Base-by-base conservation (phyloP, 2,329 filamentous ascomycete genomes). In the Fusarium metavorans region DNA sequence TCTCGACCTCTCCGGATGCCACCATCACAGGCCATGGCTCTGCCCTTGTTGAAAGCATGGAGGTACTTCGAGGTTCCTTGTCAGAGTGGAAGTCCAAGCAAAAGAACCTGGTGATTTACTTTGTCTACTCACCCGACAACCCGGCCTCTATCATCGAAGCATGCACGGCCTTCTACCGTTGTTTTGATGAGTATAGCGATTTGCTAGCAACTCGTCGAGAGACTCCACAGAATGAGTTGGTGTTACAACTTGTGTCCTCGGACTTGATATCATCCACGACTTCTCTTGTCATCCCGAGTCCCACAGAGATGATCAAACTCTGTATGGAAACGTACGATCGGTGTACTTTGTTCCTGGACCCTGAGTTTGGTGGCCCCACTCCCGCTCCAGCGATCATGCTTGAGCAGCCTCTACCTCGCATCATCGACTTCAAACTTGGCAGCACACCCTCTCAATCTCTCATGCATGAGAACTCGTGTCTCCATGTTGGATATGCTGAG, bases 311-410 rank as follows among this genome's bases (percentile, higher is more conserved):
- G 76, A 84, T 86, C 52, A 88, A 85, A 65, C 85, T 95, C 18
- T 93, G 92, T 20, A 87, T 94, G 68, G 93, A 96, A 81, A 90
- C 93, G 3, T 97, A 96, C 77, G 93, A 95, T 79, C 91, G 94
- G 7, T 95, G 93, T 78, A 89, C 88, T 13, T 81, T 89, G 30
- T 89, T 79, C 54, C 70, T 78, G 7, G 71, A 69, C 16, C n/a
- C 70, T 3, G 77, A 79, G 30, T 72, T 90, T 59, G 84, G 84
- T 10, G 88, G 89, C 13, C 82, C 88, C 65, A 86, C 89, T 80
- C 89, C 92, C 10, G 90, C 92, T 0, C 92, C 94, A 3, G 91
- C 93, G 1, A 91, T 97, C 65, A 87, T 93, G 68, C 86, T 97
- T 1, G 94, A 95, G 79, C 90, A 92, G 73, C 85, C 90, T 1